These are phyloP conservation scores for Fusarium armeniacum DNA, from an alignment of 2,329 filamentous ascomycete species.

Conservation along the genomic window DNA sequence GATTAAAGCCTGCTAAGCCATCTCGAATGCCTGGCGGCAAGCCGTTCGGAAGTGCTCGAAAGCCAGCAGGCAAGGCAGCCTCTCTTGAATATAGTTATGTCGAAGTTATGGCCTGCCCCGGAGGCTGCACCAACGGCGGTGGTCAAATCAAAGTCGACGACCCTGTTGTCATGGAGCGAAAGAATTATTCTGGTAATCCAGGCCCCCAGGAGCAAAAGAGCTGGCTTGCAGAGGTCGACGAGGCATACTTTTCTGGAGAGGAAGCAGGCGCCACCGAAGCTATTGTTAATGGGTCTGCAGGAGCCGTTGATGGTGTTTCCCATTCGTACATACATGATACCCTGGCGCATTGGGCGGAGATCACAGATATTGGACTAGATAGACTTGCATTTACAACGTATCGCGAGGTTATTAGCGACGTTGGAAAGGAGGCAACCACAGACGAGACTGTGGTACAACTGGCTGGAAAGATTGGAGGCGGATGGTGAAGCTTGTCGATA, in stretches of 20 bases:
- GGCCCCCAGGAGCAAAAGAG: constrained; percentile 86
- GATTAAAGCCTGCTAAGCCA: constrained; percentile 82
- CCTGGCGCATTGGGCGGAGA: constrained; percentile 80
- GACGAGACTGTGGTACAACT: constrained; percentile 89
- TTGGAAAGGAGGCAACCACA: constrained; percentile 79
- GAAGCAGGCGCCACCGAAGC: constrained; percentile 60
- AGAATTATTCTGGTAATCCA: constrained; percentile 66
- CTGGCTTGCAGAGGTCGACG: constrained; percentile 86
- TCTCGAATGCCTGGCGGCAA: constrained; percentile 85
- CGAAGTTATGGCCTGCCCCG: constrained; percentile 98
- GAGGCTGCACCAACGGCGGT: constrained; percentile 98
- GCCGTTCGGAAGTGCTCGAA: constrained; percentile 68
- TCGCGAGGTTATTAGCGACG: constrained; percentile 92
- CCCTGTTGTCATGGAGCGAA: constrained; percentile 69
- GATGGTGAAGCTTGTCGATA: constrained; percentile 75
- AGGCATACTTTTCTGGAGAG: constrained; percentile 88
- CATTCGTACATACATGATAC: constrained; percentile 74
- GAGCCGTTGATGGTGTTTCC: constrained; percentile 75
- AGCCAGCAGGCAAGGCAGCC: constrained; percentile 63
- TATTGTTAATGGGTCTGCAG: constrained; percentile 50
- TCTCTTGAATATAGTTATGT: constrained; percentile 86
- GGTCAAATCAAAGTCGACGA: constrained; percentile 95
- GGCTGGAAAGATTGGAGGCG: constrained; percentile 90
- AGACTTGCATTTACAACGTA: constrained; percentile 88
- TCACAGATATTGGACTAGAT: constrained; percentile 78